Evolutionary conservation across 225 moss, liverwort and hornwort species (phyloP).

Genomic region (Asterella californica): DNA sequence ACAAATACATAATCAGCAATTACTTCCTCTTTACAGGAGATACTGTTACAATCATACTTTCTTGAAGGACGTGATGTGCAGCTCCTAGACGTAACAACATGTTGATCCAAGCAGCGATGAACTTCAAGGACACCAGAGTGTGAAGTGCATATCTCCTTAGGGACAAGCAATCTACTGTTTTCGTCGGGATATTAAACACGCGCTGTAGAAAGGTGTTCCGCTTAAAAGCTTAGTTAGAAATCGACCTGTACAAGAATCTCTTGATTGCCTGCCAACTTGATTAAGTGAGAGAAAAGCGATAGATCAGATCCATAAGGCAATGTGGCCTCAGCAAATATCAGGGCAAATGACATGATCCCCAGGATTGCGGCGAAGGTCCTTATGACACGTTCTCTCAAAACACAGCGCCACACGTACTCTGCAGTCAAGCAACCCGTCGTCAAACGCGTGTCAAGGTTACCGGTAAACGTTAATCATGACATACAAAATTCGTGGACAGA

Average conservation of each 20-base stretch:
- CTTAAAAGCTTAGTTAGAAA: not conserved
- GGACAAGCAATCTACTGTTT: not conserved
- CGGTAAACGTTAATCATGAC: not conserved
- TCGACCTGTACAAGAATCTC: constrained; percentile 88
- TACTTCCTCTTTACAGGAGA: not conserved
- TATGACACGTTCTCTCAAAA: constrained; percentile 70
- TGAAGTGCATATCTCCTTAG: not conserved
- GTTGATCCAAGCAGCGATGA: not conserved
- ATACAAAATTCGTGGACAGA: not conserved
- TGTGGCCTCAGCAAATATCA: constrained; percentile 95
- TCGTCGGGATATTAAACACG: not conserved
- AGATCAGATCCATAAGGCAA: constrained; percentile 67
- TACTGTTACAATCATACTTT: not conserved
- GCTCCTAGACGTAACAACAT: not conserved
- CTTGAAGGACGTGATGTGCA: too few species aligned
- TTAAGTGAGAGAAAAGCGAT: constrained; percentile 85
- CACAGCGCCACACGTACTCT: constrained; percentile 95
- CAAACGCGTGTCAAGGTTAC: not conserved
- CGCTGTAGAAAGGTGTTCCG: not conserved
- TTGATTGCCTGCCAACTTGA: constrained; percentile 61
- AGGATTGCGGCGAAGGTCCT: constrained; percentile 63
- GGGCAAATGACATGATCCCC: constrained; percentile 81
- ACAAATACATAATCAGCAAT: not conserved
- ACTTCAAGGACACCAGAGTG: not conserved
- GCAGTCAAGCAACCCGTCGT: constrained; percentile 33